phyloP scores from a whole-genome alignment of 129 eudicot genomes.

The Cynara cardunculus region DNA sequence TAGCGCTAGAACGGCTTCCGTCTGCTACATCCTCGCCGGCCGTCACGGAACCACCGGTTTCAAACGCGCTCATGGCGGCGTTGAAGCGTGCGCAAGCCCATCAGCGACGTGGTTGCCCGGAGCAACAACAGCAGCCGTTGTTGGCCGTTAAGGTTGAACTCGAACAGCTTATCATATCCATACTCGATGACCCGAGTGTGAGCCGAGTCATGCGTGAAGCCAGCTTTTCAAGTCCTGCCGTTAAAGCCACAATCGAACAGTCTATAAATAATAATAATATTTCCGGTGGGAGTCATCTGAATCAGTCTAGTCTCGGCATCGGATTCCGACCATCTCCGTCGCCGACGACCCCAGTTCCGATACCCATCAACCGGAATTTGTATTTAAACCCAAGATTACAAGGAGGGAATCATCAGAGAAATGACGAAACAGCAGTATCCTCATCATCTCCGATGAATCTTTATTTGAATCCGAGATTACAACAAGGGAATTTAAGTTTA shows the following conservation, averaged over 20 bases:
- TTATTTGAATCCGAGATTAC: slow-evolving; percentile 56
- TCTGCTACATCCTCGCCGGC: slow-evolving; percentile 37
- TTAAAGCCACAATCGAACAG: slow-evolving; percentile 85
- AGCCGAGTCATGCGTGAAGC: slow-evolving; percentile 98
- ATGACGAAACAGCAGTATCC: slow-evolving; percentile 9
- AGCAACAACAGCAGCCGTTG: slow-evolving; percentile 89
- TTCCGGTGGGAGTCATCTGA: slow-evolving; percentile 6
- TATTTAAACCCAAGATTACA: slow-evolving; percentile 23
- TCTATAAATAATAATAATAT: slow-evolving; percentile 32
- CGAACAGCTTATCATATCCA: slow-evolving; percentile 61
- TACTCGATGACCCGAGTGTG: slow-evolving; percentile 90
- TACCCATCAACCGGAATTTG: slow-evolving; percentile 32
- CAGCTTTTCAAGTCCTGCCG: slow-evolving; percentile 88
- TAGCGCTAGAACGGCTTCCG: slow-evolving; percentile 79
- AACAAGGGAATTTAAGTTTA: slow-evolving; percentile 20
- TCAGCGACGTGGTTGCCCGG: slow-evolving; percentile 85
- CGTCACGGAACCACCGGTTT: slow-evolving; percentile 68
- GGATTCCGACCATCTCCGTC: slow-evolving; percentile 29
- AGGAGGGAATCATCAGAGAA: not conserved
- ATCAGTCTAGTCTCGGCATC: not conserved
- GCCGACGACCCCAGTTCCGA: slow-evolving; percentile 7
- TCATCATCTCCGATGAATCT: slow-evolving; percentile 18
- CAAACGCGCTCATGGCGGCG: slow-evolving; percentile 92
- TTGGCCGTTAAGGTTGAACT: slow-evolving; percentile 82
- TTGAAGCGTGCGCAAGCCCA: slow-evolving; percentile 78